Base-by-base conservation (phyloP, 805 yeast species). In the Candida ficus region DNA sequence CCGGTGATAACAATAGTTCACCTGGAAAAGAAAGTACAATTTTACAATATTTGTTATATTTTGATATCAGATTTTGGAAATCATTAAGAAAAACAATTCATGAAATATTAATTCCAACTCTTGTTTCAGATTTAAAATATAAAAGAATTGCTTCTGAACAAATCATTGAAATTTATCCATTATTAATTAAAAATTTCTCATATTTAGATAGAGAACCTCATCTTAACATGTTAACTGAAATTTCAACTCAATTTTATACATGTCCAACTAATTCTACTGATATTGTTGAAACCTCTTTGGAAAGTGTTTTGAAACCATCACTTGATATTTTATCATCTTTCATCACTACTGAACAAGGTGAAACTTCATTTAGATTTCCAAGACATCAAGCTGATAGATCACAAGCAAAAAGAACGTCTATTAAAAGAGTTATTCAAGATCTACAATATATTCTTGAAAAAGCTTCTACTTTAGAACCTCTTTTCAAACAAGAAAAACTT, bases 181-280 rank as follows among this genome's bases (percentile, higher is more conserved):
- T 63, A 22, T 58, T 73, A 35, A 53, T 78, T 4, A 68, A 68
- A 13, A 64, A 70, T 10, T 62, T 73, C 39, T 75, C 78, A n/a
- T 54, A 61, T 17, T 66, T 78, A 47, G 99, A 93, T 54, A 71
- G 96, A 44, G 98, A 93, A 54, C 95, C 96, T 0, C 96, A 89
- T 50, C 63, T 76, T 40, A 86, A 91, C 11, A 71, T 85, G 4
- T 70, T 90, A 66, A 73, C 80, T 29, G 76, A 81, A 29, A 63
- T 91, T 17, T 79, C 95, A 0, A 80, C 91, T 0, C 99, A 93
- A 61, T 64, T 93, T 18, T 89, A 89, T 60, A 90, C 97, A 0
- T 83, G 95, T 39, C 96, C 97, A 0, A 75, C 89, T 0, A 81
- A 83, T 48, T 80, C 95, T 0, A 73, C 75, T 1, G 57, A 52